These are phyloP conservation scores for Inga leiocalycina DNA, from an alignment of 306 rosid genomes.

Conservation along the genomic window DNA sequence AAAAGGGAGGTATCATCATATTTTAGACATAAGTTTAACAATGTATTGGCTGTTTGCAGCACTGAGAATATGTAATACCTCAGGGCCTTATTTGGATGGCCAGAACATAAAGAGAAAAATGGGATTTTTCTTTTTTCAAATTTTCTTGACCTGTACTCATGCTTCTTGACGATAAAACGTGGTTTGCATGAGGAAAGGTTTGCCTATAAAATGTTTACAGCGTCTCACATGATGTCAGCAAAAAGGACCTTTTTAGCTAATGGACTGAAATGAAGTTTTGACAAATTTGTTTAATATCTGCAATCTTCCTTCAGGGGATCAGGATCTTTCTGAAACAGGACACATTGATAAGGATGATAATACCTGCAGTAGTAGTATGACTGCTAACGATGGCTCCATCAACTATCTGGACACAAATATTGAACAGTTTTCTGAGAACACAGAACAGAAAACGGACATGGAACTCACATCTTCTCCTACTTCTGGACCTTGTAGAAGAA, in stretches of 20 bases:
- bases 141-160: neutral
- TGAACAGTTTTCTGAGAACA: slow-evolving; percentile 37
- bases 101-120: neutral
- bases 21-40: neutral
- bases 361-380: slow-evolving; percentile 29
- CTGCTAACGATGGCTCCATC: slow-evolving; percentile 9
- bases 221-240: too few species aligned
- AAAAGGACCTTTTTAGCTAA: neutral
- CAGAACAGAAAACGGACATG: slow-evolving; percentile 33
- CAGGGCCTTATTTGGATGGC: neutral
- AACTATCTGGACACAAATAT: slow-evolving; percentile 21
- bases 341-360: slow-evolving; percentile 43
- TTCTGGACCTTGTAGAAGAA: slow-evolving; percentile 44
- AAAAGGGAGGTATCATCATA: too few species aligned
- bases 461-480: slow-evolving; percentile 43
- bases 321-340: slow-evolving; percentile 42
- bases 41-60: neutral
- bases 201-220: neutral
- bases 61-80: neutral
- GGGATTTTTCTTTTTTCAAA: neutral
- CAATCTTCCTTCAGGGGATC: slow-evolving; percentile 64
- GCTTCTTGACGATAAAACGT: neutral
- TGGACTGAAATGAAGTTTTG: slow-evolving; percentile 26
- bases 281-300: slow-evolving; percentile 30
- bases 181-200: neutral